phyloP scores from a whole-genome alignment of 257 asterid species.

The Hygrophila difformis region DNA sequence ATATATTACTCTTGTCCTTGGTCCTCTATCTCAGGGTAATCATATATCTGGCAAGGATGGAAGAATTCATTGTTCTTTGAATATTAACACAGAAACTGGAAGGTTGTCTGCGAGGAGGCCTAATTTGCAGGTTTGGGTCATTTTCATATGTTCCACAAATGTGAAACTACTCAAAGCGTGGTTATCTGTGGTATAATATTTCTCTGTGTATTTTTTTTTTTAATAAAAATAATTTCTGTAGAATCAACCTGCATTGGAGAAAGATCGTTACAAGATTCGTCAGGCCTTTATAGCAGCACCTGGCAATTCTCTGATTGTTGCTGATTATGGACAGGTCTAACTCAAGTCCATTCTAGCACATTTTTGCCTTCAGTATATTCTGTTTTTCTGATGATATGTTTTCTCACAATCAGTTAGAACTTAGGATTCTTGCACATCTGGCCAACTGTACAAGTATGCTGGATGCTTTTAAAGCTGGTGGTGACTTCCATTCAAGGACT shows the following conservation, averaged over 20 bases:
- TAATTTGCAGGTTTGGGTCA: conserved; percentile 83
- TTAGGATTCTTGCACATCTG: conserved; percentile 96
- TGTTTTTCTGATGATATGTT: conserved; percentile 15
- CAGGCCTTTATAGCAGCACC: conserved; percentile 89
- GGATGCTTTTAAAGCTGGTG: conserved; percentile 91
- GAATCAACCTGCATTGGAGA: conserved; percentile 99
- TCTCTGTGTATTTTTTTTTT: too few species aligned
- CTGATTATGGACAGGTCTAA: conserved; percentile 91
- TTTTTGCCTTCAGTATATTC: conserved; percentile 11
- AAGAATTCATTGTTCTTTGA: conserved; percentile 90
- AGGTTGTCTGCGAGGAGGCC: conserved; percentile 97
- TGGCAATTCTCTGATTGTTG: conserved; percentile 85
- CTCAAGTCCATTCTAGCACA: not conserved
- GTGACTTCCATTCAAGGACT: conserved; percentile 97
- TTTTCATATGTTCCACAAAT: conserved; percentile 4
- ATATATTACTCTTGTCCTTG: conserved; percentile 1
- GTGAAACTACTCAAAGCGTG: not conserved
- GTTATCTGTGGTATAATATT: not conserved
- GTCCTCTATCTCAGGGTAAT: conserved; percentile 48
- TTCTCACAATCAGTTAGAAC: conserved; percentile 66
- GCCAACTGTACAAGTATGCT: conserved; percentile 94
- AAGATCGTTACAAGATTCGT: conserved; percentile 95
- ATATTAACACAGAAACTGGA: conserved; percentile 98
- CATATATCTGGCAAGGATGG: conserved; percentile 76
- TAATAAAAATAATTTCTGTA: conserved; percentile 4